Evolutionary conservation across 768 basidiomycete genomes (phyloP).

Genomic region (Rubroboletus satanas): DNA sequence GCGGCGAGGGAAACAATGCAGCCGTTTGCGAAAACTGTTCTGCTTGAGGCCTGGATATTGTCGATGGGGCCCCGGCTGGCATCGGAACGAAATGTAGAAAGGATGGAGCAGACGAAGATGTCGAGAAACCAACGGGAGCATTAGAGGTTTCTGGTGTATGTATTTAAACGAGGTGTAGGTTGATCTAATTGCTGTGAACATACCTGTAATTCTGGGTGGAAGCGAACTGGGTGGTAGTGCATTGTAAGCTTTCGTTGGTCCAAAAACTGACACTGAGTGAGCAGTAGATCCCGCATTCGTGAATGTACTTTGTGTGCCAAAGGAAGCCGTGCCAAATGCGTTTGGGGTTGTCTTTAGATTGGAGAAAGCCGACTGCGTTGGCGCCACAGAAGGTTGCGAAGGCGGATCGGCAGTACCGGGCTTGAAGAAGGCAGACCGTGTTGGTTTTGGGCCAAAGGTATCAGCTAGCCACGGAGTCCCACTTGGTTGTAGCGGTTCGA

Average conservation of each 20-base stretch:
- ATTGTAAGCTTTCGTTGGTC: neutral
- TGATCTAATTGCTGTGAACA: neutral
- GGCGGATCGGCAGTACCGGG: constrained; percentile 9
- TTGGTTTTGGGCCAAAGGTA: constrained; percentile 29
- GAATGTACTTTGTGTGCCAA: constrained; percentile 9
- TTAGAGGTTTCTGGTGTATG: neutral
- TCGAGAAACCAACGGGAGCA: neutral
- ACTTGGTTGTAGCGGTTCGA: constrained; percentile 22
- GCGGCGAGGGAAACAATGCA: neutral
- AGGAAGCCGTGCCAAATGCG: constrained; percentile 30
- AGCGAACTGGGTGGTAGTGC: neutral
- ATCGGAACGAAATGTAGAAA: neutral
- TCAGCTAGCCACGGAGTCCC: constrained; percentile 33
- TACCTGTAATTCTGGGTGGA: constrained; percentile 12
- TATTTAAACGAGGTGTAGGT: neutral
- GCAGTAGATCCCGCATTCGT: neutral
- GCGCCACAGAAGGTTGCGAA: constrained; percentile 10
- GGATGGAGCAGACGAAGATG: neutral
- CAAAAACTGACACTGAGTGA: constrained; percentile 7
- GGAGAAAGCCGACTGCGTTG: constrained; percentile 33
- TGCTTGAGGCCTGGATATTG: neutral
- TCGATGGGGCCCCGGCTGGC: neutral
- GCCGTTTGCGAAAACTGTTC: neutral
- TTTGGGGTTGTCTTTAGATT: constrained; percentile 32
- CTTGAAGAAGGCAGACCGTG: constrained; percentile 21